Base-by-base conservation (phyloP, 352 stramenopile species). In the Pythium oligandrum region DNA sequence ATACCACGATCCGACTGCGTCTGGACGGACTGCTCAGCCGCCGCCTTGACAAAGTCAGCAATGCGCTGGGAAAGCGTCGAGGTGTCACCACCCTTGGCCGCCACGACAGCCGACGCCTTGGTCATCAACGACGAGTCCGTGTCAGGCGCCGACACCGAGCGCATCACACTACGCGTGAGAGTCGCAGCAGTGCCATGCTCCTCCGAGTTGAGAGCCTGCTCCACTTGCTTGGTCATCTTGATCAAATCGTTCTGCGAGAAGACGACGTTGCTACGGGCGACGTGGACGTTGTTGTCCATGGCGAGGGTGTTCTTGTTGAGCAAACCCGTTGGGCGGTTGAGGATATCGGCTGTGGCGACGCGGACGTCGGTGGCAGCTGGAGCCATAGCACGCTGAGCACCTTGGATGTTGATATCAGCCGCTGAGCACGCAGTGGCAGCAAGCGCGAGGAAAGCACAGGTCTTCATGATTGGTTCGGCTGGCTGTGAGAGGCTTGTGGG, bases 231-330 rank as follows among this genome's bases (percentile, higher is more conserved):
- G 7, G 40, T 42, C 45, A 73, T 17, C 37, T 42, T 54, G 39
- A 71, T n/a, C n/a, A 53, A 53, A 53, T 75, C 66, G 53, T 66
- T 71, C 53, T 71, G 63, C 43, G 55, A 62, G 33, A 67, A 60
- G 3, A 71, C 12, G 4, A 75, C 17, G 54, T 75, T 75, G 56
- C 59, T 71, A 17, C 55, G 53, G 3, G 66, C 34, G 40, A 75
- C 47, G n/a, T 65, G 62, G 31, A 71, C 35, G 57, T 75, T 75
- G 57, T 75, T 75, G 59, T 70, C 53, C 36, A 42, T 61, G n/a
- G 63, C 63, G 36, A 70, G 31, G 43, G 59, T 67, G 59, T 75
- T 75, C 63, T 75, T 75, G 63, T 75, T 75, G 40, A 75, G 32
- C 51, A 75, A 48, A 1, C 32, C 63, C 2, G 63, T 75, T n/a